Base-by-base conservation (phyloP, 495 filamentous ascomycete genomes). In the Neurospora sp. region DNA sequence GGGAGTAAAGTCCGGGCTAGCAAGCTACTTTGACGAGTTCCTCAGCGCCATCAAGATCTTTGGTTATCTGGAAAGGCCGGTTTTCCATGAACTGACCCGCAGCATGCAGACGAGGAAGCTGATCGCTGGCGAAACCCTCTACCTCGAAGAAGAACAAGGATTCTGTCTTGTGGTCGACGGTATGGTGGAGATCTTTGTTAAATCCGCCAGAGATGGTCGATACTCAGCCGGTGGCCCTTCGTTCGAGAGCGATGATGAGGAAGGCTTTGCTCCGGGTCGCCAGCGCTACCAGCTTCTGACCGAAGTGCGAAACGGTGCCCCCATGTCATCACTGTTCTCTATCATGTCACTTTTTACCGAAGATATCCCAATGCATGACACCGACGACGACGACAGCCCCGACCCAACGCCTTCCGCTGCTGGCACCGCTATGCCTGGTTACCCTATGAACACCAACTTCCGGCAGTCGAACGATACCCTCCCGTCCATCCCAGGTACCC, bases 1-100 rank as follows among this genome's bases (percentile, higher is more conserved):
- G 39, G 93, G 94, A 71, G 90, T 91, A 31, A 98, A 98, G 81
- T 89, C 94, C 2, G 96, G 96, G 4, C 87, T 99, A 37, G 89
- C 93, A 28, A 98, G 93, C 79, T 99, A 99, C 81, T 87, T 99
- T 15, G 96, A 99, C 81, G 96, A 99, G 82, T 99, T 98, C 76
- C 85, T 99, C 17, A 97, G 94, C 81, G 96, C 96, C n/a, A 98
- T 99, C 80, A 98, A 98, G 79, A 94, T 99, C 59, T 99, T 99
- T 84, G 96, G 96, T 3, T 99, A 98, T 80, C 86, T 99, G 62
- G 96, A 99, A 80, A 88, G 96, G 24, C 93, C 95, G 2, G 96
- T 99, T 17, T 99, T 98, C 79, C 96, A 99, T 79, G 96, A 99
- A 81, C 87, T 99, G 76, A 98, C 96, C 3, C 88, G 96, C 74